phyloP scores from a whole-genome alignment of 148 eudicot genomes.

The Tetragonia tetragonoides region DNA sequence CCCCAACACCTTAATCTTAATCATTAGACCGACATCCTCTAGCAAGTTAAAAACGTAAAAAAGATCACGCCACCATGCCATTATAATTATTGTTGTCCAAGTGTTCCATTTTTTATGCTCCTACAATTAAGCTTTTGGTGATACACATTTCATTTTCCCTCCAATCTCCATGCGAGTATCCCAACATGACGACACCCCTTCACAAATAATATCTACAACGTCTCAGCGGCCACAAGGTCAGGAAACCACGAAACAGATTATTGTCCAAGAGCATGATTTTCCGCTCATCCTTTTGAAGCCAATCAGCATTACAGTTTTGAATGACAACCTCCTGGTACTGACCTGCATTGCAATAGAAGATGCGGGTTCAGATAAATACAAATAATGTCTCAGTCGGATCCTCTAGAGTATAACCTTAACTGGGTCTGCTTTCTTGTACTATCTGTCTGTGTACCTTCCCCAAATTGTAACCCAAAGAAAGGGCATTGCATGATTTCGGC shows the following conservation, averaged over 20 bases:
- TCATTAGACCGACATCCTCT: no score
- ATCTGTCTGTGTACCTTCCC: neutral
- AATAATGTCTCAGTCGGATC: neutral
- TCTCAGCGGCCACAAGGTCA: neutral
- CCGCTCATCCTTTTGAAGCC: neutral
- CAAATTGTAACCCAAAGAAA: neutral
- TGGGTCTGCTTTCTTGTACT: neutral
- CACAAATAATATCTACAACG: no score
- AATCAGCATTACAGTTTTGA: slow-evolving; percentile 22
- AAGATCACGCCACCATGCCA: no score
- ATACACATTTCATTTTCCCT: no score
- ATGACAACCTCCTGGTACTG: slow-evolving; percentile 3
- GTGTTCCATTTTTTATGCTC: no score
- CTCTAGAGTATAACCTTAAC: neutral
- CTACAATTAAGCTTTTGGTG: no score
- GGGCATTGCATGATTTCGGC: neutral
- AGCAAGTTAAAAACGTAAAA: no score
- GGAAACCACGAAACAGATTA: no score
- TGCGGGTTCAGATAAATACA: neutral
- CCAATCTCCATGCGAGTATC: no score
- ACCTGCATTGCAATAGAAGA: slow-evolving; percentile 24
- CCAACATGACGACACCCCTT: no score
- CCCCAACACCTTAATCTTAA: no score
- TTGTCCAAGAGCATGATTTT: neutral
- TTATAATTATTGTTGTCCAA: no score